phyloP scores from a whole-genome alignment of 177 flowering plant species.

The Vitis hybrid region DNA sequence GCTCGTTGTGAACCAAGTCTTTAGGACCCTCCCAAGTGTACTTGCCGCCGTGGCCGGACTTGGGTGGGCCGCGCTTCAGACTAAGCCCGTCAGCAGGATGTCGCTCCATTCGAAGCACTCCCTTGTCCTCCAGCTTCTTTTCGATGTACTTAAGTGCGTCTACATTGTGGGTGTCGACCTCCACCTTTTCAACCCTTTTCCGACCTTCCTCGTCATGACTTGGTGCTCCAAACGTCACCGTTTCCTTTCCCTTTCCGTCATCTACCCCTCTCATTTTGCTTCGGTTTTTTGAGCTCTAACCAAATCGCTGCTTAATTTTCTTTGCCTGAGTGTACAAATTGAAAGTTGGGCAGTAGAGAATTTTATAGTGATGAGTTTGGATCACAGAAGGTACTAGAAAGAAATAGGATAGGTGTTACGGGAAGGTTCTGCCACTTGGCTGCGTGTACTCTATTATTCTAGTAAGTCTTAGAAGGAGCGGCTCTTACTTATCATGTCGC shows the following conservation, averaged over 20 bases:
- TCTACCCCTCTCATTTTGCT: constrained; percentile 11
- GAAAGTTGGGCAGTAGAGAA: too few species aligned
- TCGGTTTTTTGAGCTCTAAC: background rate
- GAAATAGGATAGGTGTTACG: constrained; percentile 7
- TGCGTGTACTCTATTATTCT: background rate
- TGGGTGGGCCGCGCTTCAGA: constrained; percentile 37
- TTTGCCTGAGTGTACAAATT: too few species aligned
- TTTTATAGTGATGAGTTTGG: background rate
- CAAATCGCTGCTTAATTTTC: background rate
- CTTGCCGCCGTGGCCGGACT: constrained; percentile 71
- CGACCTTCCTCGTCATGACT: constrained; percentile 47
- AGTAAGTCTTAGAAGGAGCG: too few species aligned
- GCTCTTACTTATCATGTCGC: too few species aligned
- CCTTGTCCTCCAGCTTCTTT: constrained; percentile 64
- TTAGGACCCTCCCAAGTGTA: constrained; percentile 73
- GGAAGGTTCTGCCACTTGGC: constrained; percentile 18
- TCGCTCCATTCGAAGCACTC: constrained; percentile 57
- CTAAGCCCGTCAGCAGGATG: constrained; percentile 59
- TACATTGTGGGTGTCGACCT: constrained; percentile 32
- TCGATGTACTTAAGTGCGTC: constrained; percentile 56
- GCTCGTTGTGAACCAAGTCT: constrained; percentile 30
- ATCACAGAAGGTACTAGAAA: constrained; percentile 15
- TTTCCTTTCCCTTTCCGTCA: constrained; percentile 20
- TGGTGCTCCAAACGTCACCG: constrained; percentile 34
- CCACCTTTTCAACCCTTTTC: constrained; percentile 37